Base-by-base conservation (phyloP, 129 eudicot species). In the Artemisia annua region DNA sequence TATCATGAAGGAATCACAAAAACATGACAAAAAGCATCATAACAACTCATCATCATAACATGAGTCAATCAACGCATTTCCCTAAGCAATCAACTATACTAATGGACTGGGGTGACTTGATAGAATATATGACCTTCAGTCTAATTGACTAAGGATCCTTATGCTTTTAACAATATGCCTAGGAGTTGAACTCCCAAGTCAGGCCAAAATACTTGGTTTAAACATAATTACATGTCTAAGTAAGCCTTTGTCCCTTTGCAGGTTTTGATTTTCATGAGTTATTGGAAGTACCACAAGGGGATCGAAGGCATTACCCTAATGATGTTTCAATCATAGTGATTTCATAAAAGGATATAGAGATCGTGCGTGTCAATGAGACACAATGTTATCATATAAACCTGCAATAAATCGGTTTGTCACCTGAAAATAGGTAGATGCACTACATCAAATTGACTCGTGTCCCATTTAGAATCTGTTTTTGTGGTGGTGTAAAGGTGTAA, bases 201-300 rank as follows among this genome's bases (percentile, higher is more conserved):
- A 28, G 32, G 32, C 32, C 4, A 2, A 28, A 28, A 2, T 35
- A 2, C 49, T 63, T 32, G 13, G 64, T 70, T 56, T 35, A 39
- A 12, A 70, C 26, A 55, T 4, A 13, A 2, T 52, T 32, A 67
- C 10, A 39, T 39, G 4, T 11, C 32, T 65, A 69, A 46, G 51
- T 19, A 14, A 55, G 35, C 11, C 58, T 60, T 66, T 28, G 48
- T 22, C 43, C 5, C 19, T 71, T 75, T 11, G 46, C 65, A 91
- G 97, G 97, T 58, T 65, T 92, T 81, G 96, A 92, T 50, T 87
- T 92, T 72, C 90, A 89, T 71, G 98, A 92, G 77, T 74, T 92
- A 83, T 88, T 92, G 35, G 98, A 92, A 80, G 89, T 92, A 72
- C 98, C 98, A 14, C 98, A 92, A 82, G 98, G 98, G 46, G 98